Conservation (phyloP, 768 basidiomycete genomes). For the Leucogyrophana mollusca region DNA sequence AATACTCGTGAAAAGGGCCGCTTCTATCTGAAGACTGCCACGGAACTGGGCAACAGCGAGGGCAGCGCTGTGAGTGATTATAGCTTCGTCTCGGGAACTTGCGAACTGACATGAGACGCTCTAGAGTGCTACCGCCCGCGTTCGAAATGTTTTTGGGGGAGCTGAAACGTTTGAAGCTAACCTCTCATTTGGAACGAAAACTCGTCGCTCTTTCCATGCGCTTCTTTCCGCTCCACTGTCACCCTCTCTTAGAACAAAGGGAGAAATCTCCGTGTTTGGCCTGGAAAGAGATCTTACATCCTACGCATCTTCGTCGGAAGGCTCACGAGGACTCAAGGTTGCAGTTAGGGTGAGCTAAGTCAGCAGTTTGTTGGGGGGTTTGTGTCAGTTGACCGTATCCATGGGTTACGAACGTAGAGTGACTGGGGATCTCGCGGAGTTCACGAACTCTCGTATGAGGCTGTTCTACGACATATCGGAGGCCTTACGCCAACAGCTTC, state of each 20-base stretch:
- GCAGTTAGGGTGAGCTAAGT: slow-evolving; percentile 74
- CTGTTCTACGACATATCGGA: slow-evolving; percentile 72
- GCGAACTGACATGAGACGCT: neutral
- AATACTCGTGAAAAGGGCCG: slow-evolving; percentile 73
- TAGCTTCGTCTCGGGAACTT: neutral
- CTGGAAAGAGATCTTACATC: slow-evolving; percentile 78
- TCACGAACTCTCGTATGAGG: slow-evolving; percentile 87
- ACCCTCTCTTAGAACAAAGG: slow-evolving; percentile 59
- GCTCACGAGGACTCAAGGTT: slow-evolving; percentile 61
- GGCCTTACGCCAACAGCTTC: slow-evolving; percentile 75
- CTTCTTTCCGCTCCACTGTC: slow-evolving; percentile 62
- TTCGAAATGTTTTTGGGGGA: slow-evolving; percentile 89
- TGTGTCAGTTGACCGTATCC: neutral
- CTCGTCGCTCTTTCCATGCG: slow-evolving; percentile 78
- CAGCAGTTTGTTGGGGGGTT: slow-evolving; percentile 29
- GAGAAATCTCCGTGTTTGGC: slow-evolving; percentile 70
- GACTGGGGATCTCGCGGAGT: slow-evolving; percentile 38
- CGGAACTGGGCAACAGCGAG: slow-evolving; percentile 92
- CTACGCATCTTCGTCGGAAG: slow-evolving; percentile 72
- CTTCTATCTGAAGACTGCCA: slow-evolving; percentile 77
- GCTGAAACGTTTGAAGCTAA: slow-evolving; percentile 87
- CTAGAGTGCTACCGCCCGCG: slow-evolving; percentile 74
- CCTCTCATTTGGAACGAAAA: slow-evolving; percentile 83
- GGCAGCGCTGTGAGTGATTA: slow-evolving; percentile 81
- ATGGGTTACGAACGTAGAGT: slow-evolving; percentile 27